These are phyloP conservation scores for Zangia roseola DNA, from an alignment of 768 basidiomycete genomes.

Conservation along the genomic window DNA sequence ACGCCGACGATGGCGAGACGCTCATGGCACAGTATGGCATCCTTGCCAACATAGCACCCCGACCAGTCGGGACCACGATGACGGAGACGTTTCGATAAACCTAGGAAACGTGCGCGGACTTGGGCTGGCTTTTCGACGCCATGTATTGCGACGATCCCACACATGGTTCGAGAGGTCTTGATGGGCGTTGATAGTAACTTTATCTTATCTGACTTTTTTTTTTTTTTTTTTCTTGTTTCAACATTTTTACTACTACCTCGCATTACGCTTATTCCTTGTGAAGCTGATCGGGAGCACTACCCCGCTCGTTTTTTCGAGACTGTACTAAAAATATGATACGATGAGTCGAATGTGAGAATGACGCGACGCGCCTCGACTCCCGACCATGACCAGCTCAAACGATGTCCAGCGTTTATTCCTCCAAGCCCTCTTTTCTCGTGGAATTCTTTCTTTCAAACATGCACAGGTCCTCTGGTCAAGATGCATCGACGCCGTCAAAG, in stretches of 20 bases:
- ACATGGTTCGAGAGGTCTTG: constrained; percentile 69
- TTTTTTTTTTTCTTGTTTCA: too few relatives aligned
- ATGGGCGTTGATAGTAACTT: too few relatives aligned
- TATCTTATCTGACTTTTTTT: too few relatives aligned
- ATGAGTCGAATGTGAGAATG: too few relatives aligned
- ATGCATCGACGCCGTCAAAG: constrained; percentile 64
- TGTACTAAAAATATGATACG: too few relatives aligned
- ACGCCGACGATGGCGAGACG: constrained; percentile 97
- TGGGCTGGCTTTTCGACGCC: constrained; percentile 68
- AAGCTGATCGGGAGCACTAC: too few relatives aligned
- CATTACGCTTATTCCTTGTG: too few relatives aligned
- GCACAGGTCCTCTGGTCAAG: constrained; percentile 67
- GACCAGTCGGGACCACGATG: constrained; percentile 99
- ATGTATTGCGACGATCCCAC: constrained; percentile 88
- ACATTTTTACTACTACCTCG: too few relatives aligned
- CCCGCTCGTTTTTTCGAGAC: too few relatives aligned
- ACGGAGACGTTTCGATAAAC: constrained; percentile 84
- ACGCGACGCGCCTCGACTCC: constrained; percentile 4
- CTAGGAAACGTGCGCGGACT: constrained; percentile 74
- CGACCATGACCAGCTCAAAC: constrained; percentile 40
- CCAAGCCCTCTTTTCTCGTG: constrained; percentile 73
- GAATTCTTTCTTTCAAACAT: constrained; percentile 61
- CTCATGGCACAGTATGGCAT: constrained; percentile 87
- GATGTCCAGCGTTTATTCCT: constrained; percentile 79
- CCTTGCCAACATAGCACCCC: constrained; percentile 85